Evolutionary conservation across 768 basidiomycete genomes (phyloP), one percentile per base, ranked within the genome.

Genomic region (Rickenella mellea): DNA sequence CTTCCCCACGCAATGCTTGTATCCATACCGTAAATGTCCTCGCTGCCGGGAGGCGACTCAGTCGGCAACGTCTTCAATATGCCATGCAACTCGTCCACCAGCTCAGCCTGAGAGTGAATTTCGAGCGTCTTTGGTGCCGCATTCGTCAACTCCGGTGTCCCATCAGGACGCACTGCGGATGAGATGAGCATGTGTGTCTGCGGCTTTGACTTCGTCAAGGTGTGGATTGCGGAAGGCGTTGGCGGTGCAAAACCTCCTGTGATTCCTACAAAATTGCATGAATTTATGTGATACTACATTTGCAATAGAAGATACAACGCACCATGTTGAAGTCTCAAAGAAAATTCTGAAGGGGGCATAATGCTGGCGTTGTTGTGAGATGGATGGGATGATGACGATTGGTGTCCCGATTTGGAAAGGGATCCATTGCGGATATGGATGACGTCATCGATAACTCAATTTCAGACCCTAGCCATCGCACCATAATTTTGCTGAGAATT

Each of bases 241-340:
- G 86, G 78, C 0, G 83, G 80, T 10, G 74, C 76, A 53, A 89
- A 83, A 30, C 86, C 86, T 24, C 85, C 85, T 10, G 64, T 58
- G 55, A 87, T 88, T 45, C 86, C 86, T 88, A 53, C 6, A 43
- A 26, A 27, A n/a, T 8, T 33, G 26, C 45, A 43, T 3, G 12
- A 39, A 39, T 22, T 37, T 29, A 14, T 22, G 15, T 33, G 22
- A 20, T 17, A 12, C 9, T 9, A 24, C 27, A 21, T 15, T n/a
- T 14, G 22, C 33, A 17, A 44, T 20, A 9, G 27, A 19, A 11
- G 20, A 21, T 19, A 12, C 3, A 50, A 17, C 61, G 12, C 48
- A 76, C 82, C 82, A 55, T 71, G 68, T 63, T 83, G 80, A 39
- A 81, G 71, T 45, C 72, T 65, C 33, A 80, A 54, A 21, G 68